Percentiles rank a stretch among this genome's conserved stretches.
Conservation (phyloP, 176 grass and related monocot species). For the Raddia guianensis region DNA sequence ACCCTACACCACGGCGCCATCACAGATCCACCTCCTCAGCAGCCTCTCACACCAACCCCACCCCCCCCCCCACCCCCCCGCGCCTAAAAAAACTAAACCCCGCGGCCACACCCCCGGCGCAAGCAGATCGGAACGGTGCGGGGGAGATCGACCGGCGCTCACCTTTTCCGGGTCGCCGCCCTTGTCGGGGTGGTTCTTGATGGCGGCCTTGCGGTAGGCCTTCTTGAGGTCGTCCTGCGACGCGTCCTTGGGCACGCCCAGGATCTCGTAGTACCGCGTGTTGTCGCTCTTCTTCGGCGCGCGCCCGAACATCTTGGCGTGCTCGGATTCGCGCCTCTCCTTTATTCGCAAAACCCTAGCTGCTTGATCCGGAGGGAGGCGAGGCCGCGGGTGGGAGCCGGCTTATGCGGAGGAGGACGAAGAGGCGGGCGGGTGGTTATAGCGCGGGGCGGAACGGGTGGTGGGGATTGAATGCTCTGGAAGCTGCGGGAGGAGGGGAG, state of each 20-base stretch:
- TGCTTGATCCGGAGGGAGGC: conserved; percentile 26
- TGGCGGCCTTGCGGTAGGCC: conserved; percentile 92
- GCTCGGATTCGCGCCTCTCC: background rate
- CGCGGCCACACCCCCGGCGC: background rate
- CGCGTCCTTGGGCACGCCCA: conserved; percentile 72
- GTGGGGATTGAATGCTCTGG: conserved; percentile 49
- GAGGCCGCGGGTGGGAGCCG: background rate
- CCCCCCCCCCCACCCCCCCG: background rate
- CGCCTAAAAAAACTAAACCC: background rate
- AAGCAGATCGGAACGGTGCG: background rate
- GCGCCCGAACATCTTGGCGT: conserved; percentile 67
- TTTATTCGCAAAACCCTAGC: conserved; percentile 37
- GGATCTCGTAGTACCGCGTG: conserved; percentile 84
- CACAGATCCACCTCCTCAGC: conserved; percentile 15
- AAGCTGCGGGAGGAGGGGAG: conserved; percentile 31
- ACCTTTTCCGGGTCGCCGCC: conserved; percentile 94
- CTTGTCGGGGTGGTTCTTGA: conserved; percentile 98
- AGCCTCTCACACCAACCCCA: background rate
- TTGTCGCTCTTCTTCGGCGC: conserved; percentile 89
- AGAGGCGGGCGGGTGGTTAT: conserved; percentile 29
- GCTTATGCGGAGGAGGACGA: conserved; percentile 28
- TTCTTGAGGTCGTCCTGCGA: conserved; percentile 82
- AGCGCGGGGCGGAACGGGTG: conserved; percentile 25
- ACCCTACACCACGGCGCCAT: background rate
- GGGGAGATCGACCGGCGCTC: background rate